Percentiles rank a stretch among this genome's conserved stretches.
Conservation (phyloP, 164 flowering plant genomes). For the Vitis riparia region DNA sequence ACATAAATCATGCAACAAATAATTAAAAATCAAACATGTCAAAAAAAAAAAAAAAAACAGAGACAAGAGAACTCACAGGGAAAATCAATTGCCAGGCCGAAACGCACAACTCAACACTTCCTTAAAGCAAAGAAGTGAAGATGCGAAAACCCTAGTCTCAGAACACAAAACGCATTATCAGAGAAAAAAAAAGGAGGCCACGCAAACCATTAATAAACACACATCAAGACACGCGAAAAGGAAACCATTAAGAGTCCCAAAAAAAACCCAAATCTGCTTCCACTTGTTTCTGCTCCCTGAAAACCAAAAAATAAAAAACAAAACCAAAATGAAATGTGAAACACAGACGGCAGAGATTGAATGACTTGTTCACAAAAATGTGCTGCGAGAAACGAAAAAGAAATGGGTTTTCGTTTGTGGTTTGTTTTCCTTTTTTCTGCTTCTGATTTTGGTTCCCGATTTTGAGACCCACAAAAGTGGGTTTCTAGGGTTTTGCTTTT, state of each 20-base stretch:
- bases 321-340: not conserved
- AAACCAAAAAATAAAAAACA: conserved; percentile 1
- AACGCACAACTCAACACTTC: not conserved
- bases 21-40: no score
- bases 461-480: no score
- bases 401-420: no score
- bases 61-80: no score
- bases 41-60: not conserved
- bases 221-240: not conserved
- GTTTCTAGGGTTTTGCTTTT: no score
- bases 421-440: no score
- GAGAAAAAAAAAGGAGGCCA: not conserved
- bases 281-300: conserved; percentile 1
- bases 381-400: no score
- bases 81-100: not conserved
- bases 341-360: not conserved
- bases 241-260: not conserved
- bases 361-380: not conserved
- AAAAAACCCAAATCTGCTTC: conserved; percentile 7
- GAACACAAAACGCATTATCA: conserved; percentile 24
- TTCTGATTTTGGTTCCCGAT: no score
- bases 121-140: no score
- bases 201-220: not conserved
- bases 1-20: no score
- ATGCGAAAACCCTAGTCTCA: conserved; percentile 21